Conservation (phyloP, 441 rosid genomes). For the Adansonia madagascariensis region DNA sequence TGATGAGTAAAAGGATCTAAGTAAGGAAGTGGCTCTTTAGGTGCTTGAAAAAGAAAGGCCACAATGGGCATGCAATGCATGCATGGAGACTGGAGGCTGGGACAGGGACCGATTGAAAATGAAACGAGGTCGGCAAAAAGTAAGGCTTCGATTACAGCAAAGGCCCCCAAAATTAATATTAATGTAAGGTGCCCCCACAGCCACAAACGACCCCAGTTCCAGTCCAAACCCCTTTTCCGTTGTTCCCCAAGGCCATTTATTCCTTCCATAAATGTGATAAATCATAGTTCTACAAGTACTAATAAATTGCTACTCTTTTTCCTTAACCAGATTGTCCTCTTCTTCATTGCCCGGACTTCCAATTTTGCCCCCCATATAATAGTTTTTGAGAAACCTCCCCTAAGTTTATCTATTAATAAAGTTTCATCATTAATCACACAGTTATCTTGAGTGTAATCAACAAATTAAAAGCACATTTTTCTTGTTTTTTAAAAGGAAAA, state of each 20-base stretch:
- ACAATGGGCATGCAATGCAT: conserved; percentile 3
- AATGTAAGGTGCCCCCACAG: neutral
- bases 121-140: conserved; percentile 39
- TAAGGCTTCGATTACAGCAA: conserved; percentile 32
- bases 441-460: too few relatives aligned
- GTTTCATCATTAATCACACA: too few relatives aligned
- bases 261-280: conserved; percentile 11
- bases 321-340: neutral
- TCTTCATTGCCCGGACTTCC: neutral
- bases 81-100: neutral
- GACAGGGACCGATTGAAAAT: neutral
- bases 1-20: too few relatives aligned
- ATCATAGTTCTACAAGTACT: too few relatives aligned
- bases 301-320: neutral
- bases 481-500: too few relatives aligned
- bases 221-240: conserved; percentile 19
- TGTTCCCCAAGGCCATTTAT: conserved; percentile 27
- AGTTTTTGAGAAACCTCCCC: too few relatives aligned
- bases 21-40: too few relatives aligned
- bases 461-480: too few relatives aligned
- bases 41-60: neutral
- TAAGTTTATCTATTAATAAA: too few relatives aligned
- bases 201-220: conserved; percentile 13
- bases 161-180: neutral
- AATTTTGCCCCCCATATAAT: neutral